Evolutionary conservation across 2,329 filamentous ascomycete species (phyloP), one percentile per base, ranked within the genome.

Genomic region (Claviceps sp.): DNA sequence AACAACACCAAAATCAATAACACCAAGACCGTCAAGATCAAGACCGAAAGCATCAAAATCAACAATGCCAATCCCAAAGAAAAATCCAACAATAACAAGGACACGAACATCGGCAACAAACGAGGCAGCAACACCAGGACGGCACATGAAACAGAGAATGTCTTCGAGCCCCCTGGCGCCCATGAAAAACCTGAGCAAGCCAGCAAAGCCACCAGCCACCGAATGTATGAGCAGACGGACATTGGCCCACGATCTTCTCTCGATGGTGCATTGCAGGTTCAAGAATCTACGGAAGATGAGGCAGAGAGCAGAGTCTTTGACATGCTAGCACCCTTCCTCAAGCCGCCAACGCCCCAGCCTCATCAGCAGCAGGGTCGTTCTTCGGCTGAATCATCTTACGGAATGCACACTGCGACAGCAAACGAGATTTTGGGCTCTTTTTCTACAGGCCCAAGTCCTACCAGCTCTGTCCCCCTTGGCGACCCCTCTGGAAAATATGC

Each of bases 321-420:
- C 50, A 72, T 76, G 61, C 64, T 78, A n/a, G 69, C 73, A 24
- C 72, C 71, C 5, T 76, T 77, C 54, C 59, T 78, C 24, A 67
- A 67, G 48, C 73, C 70, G 48, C 68, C 73, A 26, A 68, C 75
- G 54, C 67, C 70, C 7, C 66, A 70, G 43, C 63, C 66, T 17
- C 57, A 63, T 45, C 63, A 65, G 44, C 61, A 49, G 19, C 47
- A 64, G 1, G 54, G 55, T 22, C 62, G 64, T 17, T 63, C 63
- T 3, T 61, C 64, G 2, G 63, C 62, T 6, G 73, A 77, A 41
- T 67, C 73, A 3, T 78, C 73, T 2, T 80, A 79, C 55, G 77
- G 74, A 16, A 78, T 80, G 75, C 71, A 75, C 58, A 74, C 72
- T 10, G 61, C 67, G 2, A 76, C 73, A 7, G 73, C 76, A 26